Evolutionary conservation across 768 basidiomycete genomes (phyloP), one percentile per base, ranked within the genome.

Genomic region (Rhizopogon roseolus): DNA sequence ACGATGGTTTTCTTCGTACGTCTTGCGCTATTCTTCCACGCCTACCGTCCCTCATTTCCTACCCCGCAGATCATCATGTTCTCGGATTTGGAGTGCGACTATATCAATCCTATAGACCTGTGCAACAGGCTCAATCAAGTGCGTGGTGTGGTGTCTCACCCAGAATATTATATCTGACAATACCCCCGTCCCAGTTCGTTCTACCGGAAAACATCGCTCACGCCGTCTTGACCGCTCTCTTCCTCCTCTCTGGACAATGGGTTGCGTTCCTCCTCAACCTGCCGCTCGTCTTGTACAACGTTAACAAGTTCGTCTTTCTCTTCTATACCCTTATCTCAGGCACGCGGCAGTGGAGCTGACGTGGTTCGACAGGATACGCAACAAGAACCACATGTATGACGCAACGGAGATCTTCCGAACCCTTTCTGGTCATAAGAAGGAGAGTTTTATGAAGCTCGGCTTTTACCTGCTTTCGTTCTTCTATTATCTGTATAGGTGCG

Each of bases 91-190:
- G 96, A 98, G 76, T 97, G 93, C 79, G 94, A 97, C 81, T 98
- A 98, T 76, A 96, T 98, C 79, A 99, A 99, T 74, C 97, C 97
- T 50, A 99, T 99, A 83, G 97, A 99, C 73, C 86, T 98, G 38
- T 98, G 97, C 76, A 98, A 98, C 76, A 98, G 97, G 78, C 86
- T 98, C 64, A 98, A 98, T 69, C 91, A 94, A 73, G 96, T 96
- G 59, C 43, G 79, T 72, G 5, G 10, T 40, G 27, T 14, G 39
- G 25, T 43, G 29, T 4, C 14, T n/a, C 8, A 10, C 32, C 8
- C 8, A 34, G 9, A 34, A 16, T 6, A 2, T 5, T 36, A 5
- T 1, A 5, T 9, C 46, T 36, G 5, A 48, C 57, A 50, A 34
- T 29, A 22, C 14, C 19, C 22, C 4, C 7, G 32, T n/a, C 50